These are phyloP conservation scores for Stagonosporopsis vannaccii DNA, from an alignment of 2,329 filamentous ascomycete genomes.

Conservation along the genomic window DNA sequence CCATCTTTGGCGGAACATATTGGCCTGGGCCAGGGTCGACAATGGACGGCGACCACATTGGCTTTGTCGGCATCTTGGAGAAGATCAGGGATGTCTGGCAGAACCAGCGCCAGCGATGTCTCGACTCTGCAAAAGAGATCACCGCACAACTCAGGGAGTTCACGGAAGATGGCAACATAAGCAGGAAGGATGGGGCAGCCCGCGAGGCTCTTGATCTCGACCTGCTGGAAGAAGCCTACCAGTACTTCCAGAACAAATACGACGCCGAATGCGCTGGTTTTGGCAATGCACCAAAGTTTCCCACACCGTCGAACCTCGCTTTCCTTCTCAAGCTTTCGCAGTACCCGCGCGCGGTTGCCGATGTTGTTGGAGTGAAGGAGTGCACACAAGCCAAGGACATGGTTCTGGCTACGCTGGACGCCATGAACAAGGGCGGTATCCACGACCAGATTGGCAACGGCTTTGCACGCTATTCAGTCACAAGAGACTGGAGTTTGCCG, in stretches of 20 bases:
- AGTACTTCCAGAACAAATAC: slow-evolving; percentile 37
- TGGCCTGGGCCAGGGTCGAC: slow-evolving; percentile 81
- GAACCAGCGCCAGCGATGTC: slow-evolving; percentile 82
- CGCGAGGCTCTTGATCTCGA: slow-evolving; percentile 85
- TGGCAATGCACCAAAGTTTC: slow-evolving; percentile 78
- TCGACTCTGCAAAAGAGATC: slow-evolving; percentile 83
- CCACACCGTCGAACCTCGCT: slow-evolving; percentile 82
- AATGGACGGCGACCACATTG: slow-evolving; percentile 64
- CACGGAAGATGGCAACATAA: slow-evolving; percentile 82
- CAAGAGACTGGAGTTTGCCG: slow-evolving; percentile 88
- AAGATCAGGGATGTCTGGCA: slow-evolving; percentile 80
- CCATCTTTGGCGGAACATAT: slow-evolving; percentile 95
- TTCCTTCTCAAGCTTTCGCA: slow-evolving; percentile 79
- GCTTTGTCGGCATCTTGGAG: slow-evolving; percentile 81
- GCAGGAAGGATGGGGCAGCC: slow-evolving; percentile 51
- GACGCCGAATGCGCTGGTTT: slow-evolving; percentile 66
- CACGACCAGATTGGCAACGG: slow-evolving; percentile 80
- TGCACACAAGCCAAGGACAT: slow-evolving; percentile 77
- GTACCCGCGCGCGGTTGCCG: slow-evolving; percentile 75
- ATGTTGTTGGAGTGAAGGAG: slow-evolving; percentile 87
- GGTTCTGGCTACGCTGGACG: slow-evolving; percentile 79
- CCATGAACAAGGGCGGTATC: slow-evolving; percentile 76
- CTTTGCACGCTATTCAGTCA: slow-evolving; percentile 87
- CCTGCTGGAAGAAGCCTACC: slow-evolving; percentile 86
- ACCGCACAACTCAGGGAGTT: slow-evolving; percentile 83